Evolutionary conservation across 2,329 filamentous ascomycete species (phyloP).

Genomic region (Xylaria hypoxylon): DNA sequence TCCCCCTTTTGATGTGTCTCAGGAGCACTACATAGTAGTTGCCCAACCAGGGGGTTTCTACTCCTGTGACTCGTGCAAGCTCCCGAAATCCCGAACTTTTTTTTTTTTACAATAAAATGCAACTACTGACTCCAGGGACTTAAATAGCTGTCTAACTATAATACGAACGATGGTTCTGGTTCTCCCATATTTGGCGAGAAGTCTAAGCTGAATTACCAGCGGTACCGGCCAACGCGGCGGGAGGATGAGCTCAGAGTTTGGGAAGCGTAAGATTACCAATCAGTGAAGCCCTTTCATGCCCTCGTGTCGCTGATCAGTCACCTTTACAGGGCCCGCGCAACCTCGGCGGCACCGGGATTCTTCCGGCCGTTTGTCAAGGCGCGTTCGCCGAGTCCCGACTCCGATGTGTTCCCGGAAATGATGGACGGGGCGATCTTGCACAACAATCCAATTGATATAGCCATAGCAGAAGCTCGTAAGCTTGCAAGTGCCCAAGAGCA

Average conservation of each 20-base stretch:
- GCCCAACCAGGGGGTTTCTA: no score
- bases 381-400: no score
- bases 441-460: conserved; percentile 17
- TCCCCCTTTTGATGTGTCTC: no score
- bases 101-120: no score
- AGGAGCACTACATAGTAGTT: no score
- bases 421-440: conserved; percentile 12
- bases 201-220: not conserved
- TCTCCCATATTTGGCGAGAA: no score
- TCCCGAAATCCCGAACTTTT: no score
- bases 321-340: conserved; percentile 8
- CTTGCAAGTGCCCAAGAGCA: not conserved
- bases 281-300: no score
- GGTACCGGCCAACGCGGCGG: not conserved
- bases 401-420: not conserved
- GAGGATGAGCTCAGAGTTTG: not conserved
- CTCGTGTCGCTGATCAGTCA: no score
- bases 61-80: no score
- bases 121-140: no score
- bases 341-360: conserved; percentile 10
- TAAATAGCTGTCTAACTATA: conserved; percentile 10
- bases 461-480: not conserved
- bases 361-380: not conserved
- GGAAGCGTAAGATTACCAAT: conserved; percentile 4
- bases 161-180: not conserved